phyloP scores from a whole-genome alignment of 768 basidiomycete genomes.

The Suillus paluster region DNA sequence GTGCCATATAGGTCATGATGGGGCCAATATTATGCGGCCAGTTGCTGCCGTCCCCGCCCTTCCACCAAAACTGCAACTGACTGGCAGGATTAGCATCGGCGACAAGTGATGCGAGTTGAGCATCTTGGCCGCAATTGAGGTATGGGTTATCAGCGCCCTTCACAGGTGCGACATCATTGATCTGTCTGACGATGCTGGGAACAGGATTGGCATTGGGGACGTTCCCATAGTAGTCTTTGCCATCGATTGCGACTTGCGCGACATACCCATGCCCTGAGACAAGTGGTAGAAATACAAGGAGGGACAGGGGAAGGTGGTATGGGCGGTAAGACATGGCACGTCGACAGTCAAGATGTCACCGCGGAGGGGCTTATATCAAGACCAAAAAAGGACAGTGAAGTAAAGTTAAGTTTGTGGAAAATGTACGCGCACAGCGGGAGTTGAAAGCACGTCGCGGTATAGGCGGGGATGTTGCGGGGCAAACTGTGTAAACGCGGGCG shows the following conservation, averaged over 20 bases:
- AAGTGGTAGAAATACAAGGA: constrained; percentile 16
- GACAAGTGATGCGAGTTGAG: constrained; percentile 52
- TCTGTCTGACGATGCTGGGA: constrained; percentile 49
- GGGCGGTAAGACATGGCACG: neutral
- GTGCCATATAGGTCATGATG: constrained; percentile 74
- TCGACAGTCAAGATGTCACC: neutral
- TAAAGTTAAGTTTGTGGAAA: constrained; percentile 9
- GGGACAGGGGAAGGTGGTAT: neutral
- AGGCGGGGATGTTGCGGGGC: constrained; percentile 21
- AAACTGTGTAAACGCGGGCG: constrained; percentile 16
- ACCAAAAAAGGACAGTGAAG: neutral
- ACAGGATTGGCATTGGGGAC: constrained; percentile 42
- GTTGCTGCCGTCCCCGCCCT: constrained; percentile 44
- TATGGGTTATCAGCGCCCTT: constrained; percentile 61
- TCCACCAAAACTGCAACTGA: constrained; percentile 58
- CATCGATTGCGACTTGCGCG: constrained; percentile 46
- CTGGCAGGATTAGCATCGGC: constrained; percentile 66
- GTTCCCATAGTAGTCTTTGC: constrained; percentile 48
- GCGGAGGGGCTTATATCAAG: neutral
- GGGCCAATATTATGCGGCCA: constrained; percentile 69
- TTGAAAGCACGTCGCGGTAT: constrained; percentile 3
- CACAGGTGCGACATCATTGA: constrained; percentile 48
- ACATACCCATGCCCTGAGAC: constrained; percentile 49
- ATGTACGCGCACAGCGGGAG: constrained; percentile 10
- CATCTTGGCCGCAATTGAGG: constrained; percentile 63